Evolutionary conservation across 768 basidiomycete species (phyloP).

Genomic region (Gloeophyllum trabeum): DNA sequence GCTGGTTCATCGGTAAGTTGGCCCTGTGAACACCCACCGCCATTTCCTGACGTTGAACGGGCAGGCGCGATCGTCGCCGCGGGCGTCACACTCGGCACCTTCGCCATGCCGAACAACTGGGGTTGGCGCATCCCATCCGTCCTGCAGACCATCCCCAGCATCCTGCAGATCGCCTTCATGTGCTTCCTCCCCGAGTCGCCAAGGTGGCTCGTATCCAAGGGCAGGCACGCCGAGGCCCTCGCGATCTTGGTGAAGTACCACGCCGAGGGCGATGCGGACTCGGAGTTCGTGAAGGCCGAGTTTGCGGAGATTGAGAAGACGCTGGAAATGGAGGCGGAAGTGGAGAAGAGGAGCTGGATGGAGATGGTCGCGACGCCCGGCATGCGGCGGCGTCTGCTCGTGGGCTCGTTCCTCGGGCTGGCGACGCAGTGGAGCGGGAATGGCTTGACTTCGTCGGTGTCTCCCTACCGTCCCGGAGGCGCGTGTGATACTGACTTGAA

Average conservation of each 20-base stretch:
- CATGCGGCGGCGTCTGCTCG: conserved; percentile 21
- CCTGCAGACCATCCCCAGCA: conserved; percentile 22
- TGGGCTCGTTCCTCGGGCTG: conserved; percentile 19
- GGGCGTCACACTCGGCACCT: conserved; percentile 22
- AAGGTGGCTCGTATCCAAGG: conserved; percentile 17
- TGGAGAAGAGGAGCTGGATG: conserved; percentile 11
- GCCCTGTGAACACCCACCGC: too few relatives aligned
- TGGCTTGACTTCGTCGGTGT: conserved; percentile 2
- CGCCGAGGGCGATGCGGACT: conserved; percentile 37
- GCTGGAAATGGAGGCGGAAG: too few relatives aligned
- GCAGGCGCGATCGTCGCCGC: not conserved
- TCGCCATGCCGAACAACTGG: conserved; percentile 18
- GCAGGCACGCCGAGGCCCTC: conserved; percentile 34
- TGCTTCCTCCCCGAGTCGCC: conserved; percentile 30
- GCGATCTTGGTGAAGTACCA: conserved; percentile 44
- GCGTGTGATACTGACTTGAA: too few relatives aligned
- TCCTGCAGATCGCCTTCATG: conserved; percentile 24
- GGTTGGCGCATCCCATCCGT: conserved; percentile 28
- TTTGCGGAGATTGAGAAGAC: conserved; percentile 20
- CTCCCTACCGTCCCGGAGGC: conserved; percentile 30
- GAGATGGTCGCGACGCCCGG: conserved; percentile 21
- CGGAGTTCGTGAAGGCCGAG: conserved; percentile 28
- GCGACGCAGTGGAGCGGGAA: conserved; percentile 23
- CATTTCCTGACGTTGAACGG: too few relatives aligned
- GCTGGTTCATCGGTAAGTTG: conserved; percentile 45